Evolutionary conservation across 495 filamentous ascomycete species (phyloP).

Genomic region (Penicillium chermesinum): DNA sequence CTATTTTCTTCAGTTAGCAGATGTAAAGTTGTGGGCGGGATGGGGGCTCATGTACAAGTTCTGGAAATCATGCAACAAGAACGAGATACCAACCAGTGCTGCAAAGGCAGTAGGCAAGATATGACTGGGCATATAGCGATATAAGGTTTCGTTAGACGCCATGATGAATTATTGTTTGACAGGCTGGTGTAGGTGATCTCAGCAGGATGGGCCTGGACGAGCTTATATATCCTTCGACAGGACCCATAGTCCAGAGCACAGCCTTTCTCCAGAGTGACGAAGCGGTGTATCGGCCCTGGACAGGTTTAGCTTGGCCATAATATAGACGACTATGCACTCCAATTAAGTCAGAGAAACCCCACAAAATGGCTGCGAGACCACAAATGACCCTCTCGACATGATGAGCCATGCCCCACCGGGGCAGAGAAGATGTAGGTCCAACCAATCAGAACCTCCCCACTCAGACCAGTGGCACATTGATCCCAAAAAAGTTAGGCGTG

Average conservation of each 20-base stretch:
- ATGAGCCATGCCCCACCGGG: neutral
- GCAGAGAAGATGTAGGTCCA: neutral
- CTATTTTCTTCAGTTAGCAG: constrained; percentile 10
- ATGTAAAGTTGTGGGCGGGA: neutral
- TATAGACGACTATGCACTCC: neutral
- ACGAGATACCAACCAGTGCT: constrained; percentile 28
- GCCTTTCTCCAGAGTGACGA: neutral
- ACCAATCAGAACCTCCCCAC: neutral
- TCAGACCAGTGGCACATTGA: neutral
- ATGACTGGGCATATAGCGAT: constrained; percentile 36
- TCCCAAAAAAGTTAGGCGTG: neutral
- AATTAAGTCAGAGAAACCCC: neutral
- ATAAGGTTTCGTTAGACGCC: constrained; percentile 14
- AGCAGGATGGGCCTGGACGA: neutral
- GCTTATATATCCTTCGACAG: neutral
- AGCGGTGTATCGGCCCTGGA: constrained; percentile 5
- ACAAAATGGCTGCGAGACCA: no score
- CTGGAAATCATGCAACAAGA: constrained; percentile 34
- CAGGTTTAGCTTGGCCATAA: neutral
- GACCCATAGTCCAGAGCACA: neutral
- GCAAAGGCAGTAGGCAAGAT: constrained; percentile 37
- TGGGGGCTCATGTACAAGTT: constrained; percentile 28
- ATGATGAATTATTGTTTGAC: constrained; percentile 7
- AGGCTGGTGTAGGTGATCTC: neutral
- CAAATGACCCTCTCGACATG: no score